Percentiles rank a stretch among this genome's conserved stretches.
These are phyloP conservation scores for Phytophthora europaea DNA, from an alignment of 352 stramenopile species.

Conservation along the genomic window DNA sequence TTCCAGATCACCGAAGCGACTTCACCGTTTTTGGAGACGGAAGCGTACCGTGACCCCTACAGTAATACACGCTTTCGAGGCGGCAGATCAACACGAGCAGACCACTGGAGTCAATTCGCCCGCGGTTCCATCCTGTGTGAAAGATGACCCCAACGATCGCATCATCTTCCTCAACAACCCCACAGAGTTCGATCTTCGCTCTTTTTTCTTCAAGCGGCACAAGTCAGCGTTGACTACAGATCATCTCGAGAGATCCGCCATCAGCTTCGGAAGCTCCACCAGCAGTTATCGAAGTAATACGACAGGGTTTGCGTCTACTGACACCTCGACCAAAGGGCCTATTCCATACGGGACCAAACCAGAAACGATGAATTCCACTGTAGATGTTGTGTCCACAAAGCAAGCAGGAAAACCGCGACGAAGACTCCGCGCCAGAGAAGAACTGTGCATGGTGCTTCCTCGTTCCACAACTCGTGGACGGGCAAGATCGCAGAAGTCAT, in stretches of 20 bases:
- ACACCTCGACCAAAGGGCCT: constrained; percentile 10
- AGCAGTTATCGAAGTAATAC: constrained; percentile 23
- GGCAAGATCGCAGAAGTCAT: constrained; percentile 56
- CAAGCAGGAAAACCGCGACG: constrained; percentile 25
- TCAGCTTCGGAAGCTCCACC: constrained; percentile 27
- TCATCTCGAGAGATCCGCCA: constrained; percentile 26
- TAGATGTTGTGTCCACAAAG: background rate
- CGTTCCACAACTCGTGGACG: constrained; percentile 34
- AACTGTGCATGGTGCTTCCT: constrained; percentile 63
- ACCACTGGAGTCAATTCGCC: background rate
- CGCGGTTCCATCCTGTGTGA: background rate
- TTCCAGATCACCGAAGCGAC: constrained; percentile 7
- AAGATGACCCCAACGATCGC: constrained; percentile 28
- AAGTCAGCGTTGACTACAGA: constrained; percentile 9
- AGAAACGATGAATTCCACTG: background rate
- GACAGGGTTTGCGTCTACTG: constrained; percentile 1
- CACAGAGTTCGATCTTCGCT: constrained; percentile 35
- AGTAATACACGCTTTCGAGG: constrained; percentile 6
- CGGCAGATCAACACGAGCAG: constrained; percentile 14
- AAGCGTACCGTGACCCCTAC: constrained; percentile 27
- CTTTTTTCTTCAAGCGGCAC: constrained; percentile 28
- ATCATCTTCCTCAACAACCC: constrained; percentile 42
- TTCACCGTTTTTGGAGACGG: constrained; percentile 29
- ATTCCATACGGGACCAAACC: background rate
- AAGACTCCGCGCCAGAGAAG: constrained; percentile 57